phyloP scores from a whole-genome alignment of 306 rosid species.

The Prunus armeniaca region DNA sequence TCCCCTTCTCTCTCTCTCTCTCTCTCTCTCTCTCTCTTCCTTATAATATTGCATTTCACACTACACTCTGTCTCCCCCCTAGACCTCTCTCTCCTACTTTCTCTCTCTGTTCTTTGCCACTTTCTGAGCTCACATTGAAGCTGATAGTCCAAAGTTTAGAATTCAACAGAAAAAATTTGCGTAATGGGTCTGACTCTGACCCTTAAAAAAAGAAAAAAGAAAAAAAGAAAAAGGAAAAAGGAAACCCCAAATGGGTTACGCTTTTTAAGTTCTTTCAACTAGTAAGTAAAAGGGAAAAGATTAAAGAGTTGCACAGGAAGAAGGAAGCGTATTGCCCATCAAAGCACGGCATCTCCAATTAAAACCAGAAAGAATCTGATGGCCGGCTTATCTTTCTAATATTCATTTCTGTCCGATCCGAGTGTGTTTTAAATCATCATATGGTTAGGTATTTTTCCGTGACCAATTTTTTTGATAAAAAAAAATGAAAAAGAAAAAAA shows the following conservation, averaged over 20 bases:
- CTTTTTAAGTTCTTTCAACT: neutral
- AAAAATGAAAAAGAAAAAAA: neutral
- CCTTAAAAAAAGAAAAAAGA: neutral
- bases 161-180: neutral
- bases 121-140: constrained; percentile 3
- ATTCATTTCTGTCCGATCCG: neutral
- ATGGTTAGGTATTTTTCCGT: too few relatives aligned
- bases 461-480: too few relatives aligned
- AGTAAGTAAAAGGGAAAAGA: neutral
- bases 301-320: neutral
- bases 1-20: constrained; percentile 23
- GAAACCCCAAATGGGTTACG: neutral
- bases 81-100: neutral
- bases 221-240: neutral
- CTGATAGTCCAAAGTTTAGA: neutral
- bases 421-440: neutral
- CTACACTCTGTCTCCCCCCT: constrained; percentile 8
- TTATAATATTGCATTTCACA: constrained; percentile 20
- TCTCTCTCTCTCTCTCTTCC: constrained; percentile 9
- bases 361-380: neutral
- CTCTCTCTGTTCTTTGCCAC: neutral
- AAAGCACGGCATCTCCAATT: too few relatives aligned
- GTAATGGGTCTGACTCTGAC: constrained; percentile 10
- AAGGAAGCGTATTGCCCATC: too few relatives aligned
- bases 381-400: neutral